These are phyloP conservation scores for Daldinia childiae DNA, from an alignment of 495 filamentous ascomycete species.

Conservation along the genomic window DNA sequence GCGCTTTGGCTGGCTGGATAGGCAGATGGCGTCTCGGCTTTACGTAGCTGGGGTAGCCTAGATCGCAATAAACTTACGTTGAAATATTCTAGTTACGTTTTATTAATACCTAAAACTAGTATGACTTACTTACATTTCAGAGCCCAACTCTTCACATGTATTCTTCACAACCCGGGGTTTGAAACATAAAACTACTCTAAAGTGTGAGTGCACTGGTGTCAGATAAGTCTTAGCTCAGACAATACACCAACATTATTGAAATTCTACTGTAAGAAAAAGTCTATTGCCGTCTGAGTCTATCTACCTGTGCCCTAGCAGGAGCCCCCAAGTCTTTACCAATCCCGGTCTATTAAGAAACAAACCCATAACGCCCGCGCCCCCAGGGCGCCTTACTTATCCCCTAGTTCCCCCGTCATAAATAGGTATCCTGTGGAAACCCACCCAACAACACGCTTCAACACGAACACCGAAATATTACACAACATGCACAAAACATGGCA, in stretches of 20 bases:
- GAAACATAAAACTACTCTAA: background rate
- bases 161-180: background rate
- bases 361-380: background rate
- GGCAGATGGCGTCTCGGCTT: conserved; percentile 21
- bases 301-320: background rate
- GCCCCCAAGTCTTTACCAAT: conserved; percentile 1
- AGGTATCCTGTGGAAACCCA: background rate
- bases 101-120: background rate
- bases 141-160: background rate
- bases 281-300: conserved; percentile 33
- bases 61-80: conserved; percentile 27
- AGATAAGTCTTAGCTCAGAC: conserved; percentile 11
- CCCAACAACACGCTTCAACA: background rate
- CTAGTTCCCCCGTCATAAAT: background rate
- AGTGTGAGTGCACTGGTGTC: background rate
- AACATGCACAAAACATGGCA: background rate
- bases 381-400: background rate
- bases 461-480: background rate
- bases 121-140: background rate
- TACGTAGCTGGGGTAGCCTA: conserved; percentile 15
- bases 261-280: conserved; percentile 6
- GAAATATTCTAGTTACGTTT: conserved; percentile 5
- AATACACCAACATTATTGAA: background rate
- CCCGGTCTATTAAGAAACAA: background rate
- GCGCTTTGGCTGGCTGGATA: conserved; percentile 12